Evolutionary conservation across 2,329 filamentous ascomycete species (phyloP).

Genomic region (Arthrobotrys musiformis): DNA sequence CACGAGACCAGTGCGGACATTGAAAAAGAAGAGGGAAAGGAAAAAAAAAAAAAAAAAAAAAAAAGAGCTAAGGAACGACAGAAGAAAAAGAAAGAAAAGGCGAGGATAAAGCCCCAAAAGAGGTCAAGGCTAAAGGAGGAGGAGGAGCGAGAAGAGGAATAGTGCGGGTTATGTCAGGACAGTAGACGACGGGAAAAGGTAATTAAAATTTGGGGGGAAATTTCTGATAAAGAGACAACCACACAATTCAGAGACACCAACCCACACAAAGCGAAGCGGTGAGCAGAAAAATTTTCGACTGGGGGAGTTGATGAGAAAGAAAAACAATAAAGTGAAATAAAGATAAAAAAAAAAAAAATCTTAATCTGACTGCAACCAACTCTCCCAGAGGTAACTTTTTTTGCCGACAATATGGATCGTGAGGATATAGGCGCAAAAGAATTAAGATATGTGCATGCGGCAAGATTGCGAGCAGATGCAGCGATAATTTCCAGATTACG

Average conservation of each 20-base stretch:
- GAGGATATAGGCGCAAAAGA: constrained; percentile 15
- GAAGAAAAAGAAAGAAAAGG: constrained; percentile 29
- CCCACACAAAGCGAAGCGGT: constrained; percentile 45
- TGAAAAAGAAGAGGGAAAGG: constrained; percentile 43
- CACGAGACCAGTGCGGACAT: constrained; percentile 35
- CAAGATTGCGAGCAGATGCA: constrained; percentile 54
- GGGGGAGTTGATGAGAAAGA: constrained; percentile 17
- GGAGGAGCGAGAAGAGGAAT: constrained; percentile 49
- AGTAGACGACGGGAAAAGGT: constrained; percentile 12
- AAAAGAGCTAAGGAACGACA: constrained; percentile 28
- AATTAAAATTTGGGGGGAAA: constrained; percentile 38
- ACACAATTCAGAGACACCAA: constrained; percentile 51
- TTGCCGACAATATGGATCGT: constrained; percentile 17
- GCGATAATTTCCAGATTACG: constrained; percentile 54
- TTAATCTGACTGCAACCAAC: constrained; percentile 40
- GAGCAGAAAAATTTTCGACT: constrained; percentile 13
- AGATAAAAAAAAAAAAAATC: constrained; percentile 45
- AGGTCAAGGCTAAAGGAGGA: constrained; percentile 52
- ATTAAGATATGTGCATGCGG: constrained; percentile 27
- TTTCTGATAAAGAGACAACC: constrained; percentile 53
- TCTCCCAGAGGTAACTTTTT: constrained; percentile 16
- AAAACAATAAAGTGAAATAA: constrained; percentile 10
- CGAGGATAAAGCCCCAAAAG: constrained; percentile 42
- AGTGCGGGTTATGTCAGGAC: constrained; percentile 28
- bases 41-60: constrained; percentile 30